Evolutionary conservation across 495 filamentous ascomycete species (phyloP), one percentile per base, ranked within the genome.

Genomic region (Lasiosphaeria hispida): DNA sequence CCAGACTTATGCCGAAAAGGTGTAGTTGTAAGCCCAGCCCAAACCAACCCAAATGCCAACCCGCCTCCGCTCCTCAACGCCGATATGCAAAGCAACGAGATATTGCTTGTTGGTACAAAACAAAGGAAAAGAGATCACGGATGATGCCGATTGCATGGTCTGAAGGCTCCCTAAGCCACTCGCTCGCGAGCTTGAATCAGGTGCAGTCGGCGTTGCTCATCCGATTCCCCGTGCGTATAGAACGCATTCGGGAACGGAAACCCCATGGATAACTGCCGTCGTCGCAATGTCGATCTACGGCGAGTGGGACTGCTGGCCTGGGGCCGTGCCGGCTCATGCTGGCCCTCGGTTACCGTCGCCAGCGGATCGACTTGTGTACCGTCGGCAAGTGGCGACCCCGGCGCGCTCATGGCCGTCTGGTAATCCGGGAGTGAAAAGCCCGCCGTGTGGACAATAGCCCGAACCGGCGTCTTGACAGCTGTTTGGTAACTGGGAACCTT

Each of bases 401-500:
- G 68, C 55, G 69, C 64, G 59, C 73, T 76, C 30, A 67, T 67
- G 11, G 71, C 77, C 8, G 76, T 73, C 10, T 61, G 41, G 63
- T 79, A 79, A 52, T 78, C 75, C 2, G 77, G 77, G 2, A 74
- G 63, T 9, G 63, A 42, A 10, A 48, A 63, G 17, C 52, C 63
- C 17, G 62, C 62, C 43, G 66, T 58, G 30, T 54, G 55, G 30
- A 49, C 56, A n/a, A 68, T 57, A 33, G 79, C 78, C 13, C 83
- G 72, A 9, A 81, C 60, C 9, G 68, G 79, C 0, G 84, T 77
- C 44, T 79, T 83, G 14, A 92, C 78, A 0, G 91, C 91, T 10
- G 91, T 92, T 4, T 81, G 76, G 68, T 96, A 96, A 49, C 87
- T 91, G 4, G 91, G 91, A 7, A 94, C 89, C 49, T 85, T 87